Evolutionary conservation across 2,329 filamentous ascomycete genomes (phyloP).

Genomic region (Aureobasidium namibiae): DNA sequence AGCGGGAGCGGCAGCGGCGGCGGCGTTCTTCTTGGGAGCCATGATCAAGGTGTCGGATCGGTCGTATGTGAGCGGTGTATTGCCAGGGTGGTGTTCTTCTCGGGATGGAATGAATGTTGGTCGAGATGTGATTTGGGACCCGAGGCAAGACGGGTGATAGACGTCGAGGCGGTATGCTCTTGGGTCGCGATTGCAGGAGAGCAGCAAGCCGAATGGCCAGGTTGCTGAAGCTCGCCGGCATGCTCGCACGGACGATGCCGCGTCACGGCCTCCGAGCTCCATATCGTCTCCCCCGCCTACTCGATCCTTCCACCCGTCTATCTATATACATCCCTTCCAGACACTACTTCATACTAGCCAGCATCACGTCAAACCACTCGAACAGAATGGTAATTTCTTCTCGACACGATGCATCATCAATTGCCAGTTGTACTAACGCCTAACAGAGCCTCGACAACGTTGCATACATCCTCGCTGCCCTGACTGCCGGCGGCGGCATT

Average conservation of each 20-base stretch:
- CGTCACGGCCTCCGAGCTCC: not conserved
- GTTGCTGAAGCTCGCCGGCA: not conserved
- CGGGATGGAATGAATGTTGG: not conserved
- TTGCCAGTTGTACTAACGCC: not conserved
- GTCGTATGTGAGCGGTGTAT: not conserved
- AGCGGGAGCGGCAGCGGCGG: constrained; percentile 19
- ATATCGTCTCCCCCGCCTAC: not conserved
- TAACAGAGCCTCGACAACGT: constrained; percentile 32
- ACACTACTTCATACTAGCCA: not conserved
- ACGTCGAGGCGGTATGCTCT: not conserved
- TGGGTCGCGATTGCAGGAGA: not conserved
- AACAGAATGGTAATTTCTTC: not conserved
- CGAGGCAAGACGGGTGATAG: not conserved
- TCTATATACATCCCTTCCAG: not conserved
- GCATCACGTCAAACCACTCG: not conserved
- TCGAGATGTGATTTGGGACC: no score
- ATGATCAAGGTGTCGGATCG: constrained; percentile 16
- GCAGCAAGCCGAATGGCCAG: not conserved
- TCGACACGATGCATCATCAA: not conserved
- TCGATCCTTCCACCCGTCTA: not conserved
- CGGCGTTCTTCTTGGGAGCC: constrained; percentile 23
- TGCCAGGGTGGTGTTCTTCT: not conserved
- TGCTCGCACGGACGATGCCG: not conserved
- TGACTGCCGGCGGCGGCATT: constrained; percentile 81
- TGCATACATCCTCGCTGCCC: constrained; percentile 67